A percentile compares a stretch with the other conserved stretches of the same genome.
These are phyloP conservation scores for Pythium aphanidermatum DNA, from an alignment of 352 stramenopile genomes.

Conservation along the genomic window DNA sequence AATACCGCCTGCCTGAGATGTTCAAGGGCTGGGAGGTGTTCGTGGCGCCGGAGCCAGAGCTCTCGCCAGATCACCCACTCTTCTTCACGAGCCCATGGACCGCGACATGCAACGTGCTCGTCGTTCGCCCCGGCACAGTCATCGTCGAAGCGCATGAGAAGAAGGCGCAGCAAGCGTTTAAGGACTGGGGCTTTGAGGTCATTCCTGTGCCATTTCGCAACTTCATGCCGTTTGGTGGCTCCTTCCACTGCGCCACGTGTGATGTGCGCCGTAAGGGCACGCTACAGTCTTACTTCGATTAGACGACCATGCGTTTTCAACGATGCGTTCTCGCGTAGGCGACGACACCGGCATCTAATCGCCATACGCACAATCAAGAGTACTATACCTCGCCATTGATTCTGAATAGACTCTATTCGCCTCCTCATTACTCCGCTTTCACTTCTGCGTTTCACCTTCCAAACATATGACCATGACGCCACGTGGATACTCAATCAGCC, in stretches of 20 bases:
- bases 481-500: no score
- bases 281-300: conserved; percentile 82
- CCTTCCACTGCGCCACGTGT: conserved; percentile 87
- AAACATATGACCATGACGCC: no score
- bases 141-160: conserved; percentile 85
- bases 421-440: no score
- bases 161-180: conserved; percentile 71
- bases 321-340: no score
- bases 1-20: conserved; percentile 87
- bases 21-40: conserved; percentile 91
- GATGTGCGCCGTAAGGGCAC: conserved; percentile 78
- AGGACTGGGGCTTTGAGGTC: conserved; percentile 86
- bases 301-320: no score
- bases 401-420: no score
- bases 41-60: conserved; percentile 75
- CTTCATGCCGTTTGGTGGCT: conserved; percentile 88
- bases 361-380: no score
- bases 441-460: no score
- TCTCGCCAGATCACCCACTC: conserved; percentile 70
- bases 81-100: conserved; percentile 91
- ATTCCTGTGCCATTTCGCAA: conserved; percentile 87
- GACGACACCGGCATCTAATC: no score
- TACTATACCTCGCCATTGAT: no score
- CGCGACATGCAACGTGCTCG: conserved; percentile 87
- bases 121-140: conserved; percentile 74